These are phyloP conservation scores for Phytopythium oedochilum DNA, from an alignment of 352 stramenopile genomes.

Conservation along the genomic window DNA sequence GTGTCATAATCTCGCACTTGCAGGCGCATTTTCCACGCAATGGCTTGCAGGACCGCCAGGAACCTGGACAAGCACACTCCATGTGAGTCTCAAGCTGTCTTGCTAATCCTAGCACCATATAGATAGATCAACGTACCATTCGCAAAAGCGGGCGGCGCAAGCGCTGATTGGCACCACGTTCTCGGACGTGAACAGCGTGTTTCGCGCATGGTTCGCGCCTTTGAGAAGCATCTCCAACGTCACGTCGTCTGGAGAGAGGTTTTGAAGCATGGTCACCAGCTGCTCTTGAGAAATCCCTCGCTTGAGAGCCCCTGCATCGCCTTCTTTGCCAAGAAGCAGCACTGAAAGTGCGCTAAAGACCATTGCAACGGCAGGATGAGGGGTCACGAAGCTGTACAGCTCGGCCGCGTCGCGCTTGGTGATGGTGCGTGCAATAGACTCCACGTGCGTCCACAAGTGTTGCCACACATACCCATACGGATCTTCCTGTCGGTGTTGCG, in stretches of 20 bases:
- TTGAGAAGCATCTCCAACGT: conserved; percentile 23
- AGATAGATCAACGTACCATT: too few relatives aligned
- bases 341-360: conserved; percentile 56
- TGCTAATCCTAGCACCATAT: too few relatives aligned
- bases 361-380: conserved; percentile 75
- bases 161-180: conserved; percentile 79
- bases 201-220: conserved; percentile 46
- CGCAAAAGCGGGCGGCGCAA: conserved; percentile 86
- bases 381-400: conserved; percentile 76
- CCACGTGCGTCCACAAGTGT: conserved; percentile 29
- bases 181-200: conserved; percentile 56
- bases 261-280: conserved; percentile 38
- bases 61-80: conserved; percentile 27
- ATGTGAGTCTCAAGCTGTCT: background rate
- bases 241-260: conserved; percentile 38
- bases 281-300: conserved; percentile 62
- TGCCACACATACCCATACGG: conserved; percentile 19
- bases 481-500: background rate
- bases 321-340: conserved; percentile 39
- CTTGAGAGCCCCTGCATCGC: conserved; percentile 44
- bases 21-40: conserved; percentile 44
- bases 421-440: conserved; percentile 17
- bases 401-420: conserved; percentile 74
- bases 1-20: conserved; percentile 38
- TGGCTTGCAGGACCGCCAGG: conserved; percentile 53